Conservation (phyloP, 176 grass and related monocot genomes). For the Otatea glauca region DNA sequence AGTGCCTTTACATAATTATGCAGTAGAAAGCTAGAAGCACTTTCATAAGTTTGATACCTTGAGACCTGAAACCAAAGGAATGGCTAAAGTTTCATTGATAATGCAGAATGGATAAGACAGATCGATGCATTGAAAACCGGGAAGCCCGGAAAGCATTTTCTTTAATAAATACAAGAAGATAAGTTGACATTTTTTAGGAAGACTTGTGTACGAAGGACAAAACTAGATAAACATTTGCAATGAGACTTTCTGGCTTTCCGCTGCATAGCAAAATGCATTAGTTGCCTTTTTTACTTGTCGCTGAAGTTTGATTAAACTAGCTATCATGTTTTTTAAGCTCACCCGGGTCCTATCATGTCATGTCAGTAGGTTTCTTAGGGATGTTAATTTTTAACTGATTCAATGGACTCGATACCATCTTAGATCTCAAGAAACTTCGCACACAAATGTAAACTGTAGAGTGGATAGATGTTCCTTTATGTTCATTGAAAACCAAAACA, state of each 20-base stretch:
- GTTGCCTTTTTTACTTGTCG: background rate
- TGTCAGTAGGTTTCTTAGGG: background rate
- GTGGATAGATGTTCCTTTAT: background rate
- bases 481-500: slow-evolving; percentile 12
- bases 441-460: background rate
- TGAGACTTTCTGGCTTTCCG: background rate
- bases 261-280: background rate
- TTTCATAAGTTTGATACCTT: slow-evolving; percentile 12
- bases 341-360: background rate
- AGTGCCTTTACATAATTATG: slow-evolving; percentile 26
- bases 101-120: slow-evolving; percentile 7
- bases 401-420: background rate
- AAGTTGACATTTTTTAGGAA: background rate
- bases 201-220: background rate
- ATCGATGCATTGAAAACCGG: slow-evolving; percentile 12
- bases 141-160: background rate
- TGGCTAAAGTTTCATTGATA: slow-evolving; percentile 20
- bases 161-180: slow-evolving; percentile 3
- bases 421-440: slow-evolving; percentile 4
- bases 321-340: slow-evolving; percentile 8
- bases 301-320: slow-evolving; percentile 21
- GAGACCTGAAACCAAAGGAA: slow-evolving; percentile 19
- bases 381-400: slow-evolving; percentile 27
- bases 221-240: slow-evolving; percentile 12
- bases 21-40: slow-evolving; percentile 26